Percentiles rank a stretch among this genome's conserved stretches.
Evolutionary conservation across 805 yeast species (phyloP).

Genomic region (Vanderwaltozyma yarrowii): DNA sequence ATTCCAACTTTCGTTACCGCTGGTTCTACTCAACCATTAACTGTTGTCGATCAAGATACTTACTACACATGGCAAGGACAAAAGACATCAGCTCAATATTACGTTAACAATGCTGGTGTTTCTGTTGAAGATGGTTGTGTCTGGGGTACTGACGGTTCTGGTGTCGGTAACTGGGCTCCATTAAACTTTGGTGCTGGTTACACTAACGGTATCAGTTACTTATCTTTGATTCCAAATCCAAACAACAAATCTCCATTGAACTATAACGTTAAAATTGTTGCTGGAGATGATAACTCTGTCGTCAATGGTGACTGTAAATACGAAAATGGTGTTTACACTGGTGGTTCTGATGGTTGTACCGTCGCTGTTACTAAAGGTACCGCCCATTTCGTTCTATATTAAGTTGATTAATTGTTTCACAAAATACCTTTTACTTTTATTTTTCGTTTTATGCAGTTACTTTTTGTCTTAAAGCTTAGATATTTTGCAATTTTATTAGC

Average conservation of each 20-base stretch:
- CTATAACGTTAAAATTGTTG: conserved; percentile 73
- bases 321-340: conserved; percentile 53
- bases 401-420: not conserved
- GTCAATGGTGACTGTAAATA: conserved; percentile 73
- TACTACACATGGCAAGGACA: conserved; percentile 81
- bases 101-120: conserved; percentile 95
- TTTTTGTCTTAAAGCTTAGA: not conserved
- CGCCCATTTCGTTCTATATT: conserved; percentile 74
- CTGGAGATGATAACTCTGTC: conserved; percentile 48
- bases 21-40: conserved; percentile 55
- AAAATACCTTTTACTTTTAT: not conserved
- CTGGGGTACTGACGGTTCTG: conserved; percentile 79
- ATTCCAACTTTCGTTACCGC: conserved; percentile 77
- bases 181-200: conserved; percentile 89
- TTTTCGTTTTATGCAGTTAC: not conserved
- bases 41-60: conserved; percentile 68
- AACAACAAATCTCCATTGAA: conserved; percentile 64
- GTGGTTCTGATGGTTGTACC: conserved; percentile 82
- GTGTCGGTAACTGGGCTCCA: conserved; percentile 98
- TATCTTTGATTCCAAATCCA: conserved; percentile 92
- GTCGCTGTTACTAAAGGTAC: conserved; percentile 77
- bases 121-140: conserved; percentile 84
- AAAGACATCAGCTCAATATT: conserved; percentile 89
- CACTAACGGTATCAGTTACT: conserved; percentile 61
- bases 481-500: not conserved